phyloP scores from a whole-genome alignment of 495 filamentous ascomycete species.

The Neurospora discreta region DNA sequence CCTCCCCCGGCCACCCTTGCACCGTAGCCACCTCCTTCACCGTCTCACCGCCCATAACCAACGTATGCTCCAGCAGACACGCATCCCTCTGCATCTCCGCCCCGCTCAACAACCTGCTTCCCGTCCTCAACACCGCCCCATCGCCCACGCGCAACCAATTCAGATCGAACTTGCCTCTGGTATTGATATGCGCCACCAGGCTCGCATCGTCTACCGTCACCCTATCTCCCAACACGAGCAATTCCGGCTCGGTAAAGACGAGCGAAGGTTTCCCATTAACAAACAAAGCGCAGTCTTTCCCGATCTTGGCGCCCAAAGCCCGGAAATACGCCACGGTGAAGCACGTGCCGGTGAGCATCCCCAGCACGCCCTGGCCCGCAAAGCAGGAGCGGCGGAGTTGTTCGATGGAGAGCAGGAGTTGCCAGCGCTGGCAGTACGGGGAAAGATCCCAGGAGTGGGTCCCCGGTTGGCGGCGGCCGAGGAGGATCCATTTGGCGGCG shows the following conservation, averaged over 20 bases:
- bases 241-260: slow-evolving; percentile 39
- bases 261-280: slow-evolving; percentile 32
- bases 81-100: slow-evolving; percentile 33
- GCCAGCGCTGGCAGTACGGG: slow-evolving; percentile 24
- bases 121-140: slow-evolving; percentile 31
- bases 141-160: slow-evolving; percentile 31
- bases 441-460: slow-evolving; percentile 33
- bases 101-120: slow-evolving; percentile 30
- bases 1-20: slow-evolving; percentile 40
- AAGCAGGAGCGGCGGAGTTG: slow-evolving; percentile 31
- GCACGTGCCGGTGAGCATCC: slow-evolving; percentile 31
- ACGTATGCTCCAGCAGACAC: slow-evolving; percentile 36
- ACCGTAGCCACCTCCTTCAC: slow-evolving; percentile 29
- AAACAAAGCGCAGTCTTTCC: slow-evolving; percentile 35
- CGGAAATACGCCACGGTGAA: slow-evolving; percentile 32
- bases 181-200: slow-evolving; percentile 27
- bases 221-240: slow-evolving; percentile 32
- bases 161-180: slow-evolving; percentile 31
- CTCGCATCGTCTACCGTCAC: slow-evolving; percentile 38
- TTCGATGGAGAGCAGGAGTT: slow-evolving; percentile 33
- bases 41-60: slow-evolving; percentile 35
- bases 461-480: slow-evolving; percentile 31
- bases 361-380: slow-evolving; percentile 29
- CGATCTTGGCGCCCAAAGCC: slow-evolving; percentile 30
- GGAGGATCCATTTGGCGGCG: slow-evolving; percentile 28